Conservation (phyloP, 768 basidiomycete species). For the Pholiota microspora region DNA sequence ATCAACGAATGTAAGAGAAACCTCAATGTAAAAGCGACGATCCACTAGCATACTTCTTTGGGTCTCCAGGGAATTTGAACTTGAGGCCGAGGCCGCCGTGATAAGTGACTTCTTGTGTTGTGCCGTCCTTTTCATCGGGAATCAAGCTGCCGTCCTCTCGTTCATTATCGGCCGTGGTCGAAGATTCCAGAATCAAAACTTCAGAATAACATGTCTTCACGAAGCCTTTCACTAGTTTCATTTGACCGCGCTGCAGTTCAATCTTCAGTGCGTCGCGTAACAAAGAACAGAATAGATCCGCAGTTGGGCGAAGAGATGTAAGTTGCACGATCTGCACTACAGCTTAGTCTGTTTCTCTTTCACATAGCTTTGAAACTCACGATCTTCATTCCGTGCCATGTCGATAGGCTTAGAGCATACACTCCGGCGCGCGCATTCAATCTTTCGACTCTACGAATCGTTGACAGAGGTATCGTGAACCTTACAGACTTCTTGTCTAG, state of each 20-base stretch:
- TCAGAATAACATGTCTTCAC: conserved; percentile 95
- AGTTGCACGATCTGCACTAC: conserved; percentile 78
- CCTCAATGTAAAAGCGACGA: neutral
- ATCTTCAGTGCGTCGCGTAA: conserved; percentile 87
- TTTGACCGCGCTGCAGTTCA: conserved; percentile 85
- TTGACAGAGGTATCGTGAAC: conserved; percentile 89
- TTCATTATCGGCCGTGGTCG: conserved; percentile 60
- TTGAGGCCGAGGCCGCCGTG: conserved; percentile 78
- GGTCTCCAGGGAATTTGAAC: conserved; percentile 91
- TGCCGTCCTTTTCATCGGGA: conserved; percentile 47
- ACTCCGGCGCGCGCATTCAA: conserved; percentile 92
- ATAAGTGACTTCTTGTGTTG: conserved; percentile 51
- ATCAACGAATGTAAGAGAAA: conserved; percentile 8
- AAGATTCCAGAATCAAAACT: conserved; percentile 62
- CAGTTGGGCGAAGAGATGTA: conserved; percentile 89
- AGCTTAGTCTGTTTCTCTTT: conserved; percentile 4
- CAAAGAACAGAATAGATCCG: conserved; percentile 88
- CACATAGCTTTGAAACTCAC: conserved; percentile 42
- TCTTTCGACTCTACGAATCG: conserved; percentile 90
- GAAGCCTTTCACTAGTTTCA: conserved; percentile 91
- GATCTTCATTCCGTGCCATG: conserved; percentile 94
- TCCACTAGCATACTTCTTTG: conserved; percentile 67
- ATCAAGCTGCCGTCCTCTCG: conserved; percentile 68
- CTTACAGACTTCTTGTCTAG: conserved; percentile 90
- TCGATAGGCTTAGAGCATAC: conserved; percentile 91